Percentiles rank a stretch among this genome's conserved stretches.
These are phyloP conservation scores for Nakazawaea ambrosiae DNA, from an alignment of 805 yeast genomes.

Conservation along the genomic window DNA sequence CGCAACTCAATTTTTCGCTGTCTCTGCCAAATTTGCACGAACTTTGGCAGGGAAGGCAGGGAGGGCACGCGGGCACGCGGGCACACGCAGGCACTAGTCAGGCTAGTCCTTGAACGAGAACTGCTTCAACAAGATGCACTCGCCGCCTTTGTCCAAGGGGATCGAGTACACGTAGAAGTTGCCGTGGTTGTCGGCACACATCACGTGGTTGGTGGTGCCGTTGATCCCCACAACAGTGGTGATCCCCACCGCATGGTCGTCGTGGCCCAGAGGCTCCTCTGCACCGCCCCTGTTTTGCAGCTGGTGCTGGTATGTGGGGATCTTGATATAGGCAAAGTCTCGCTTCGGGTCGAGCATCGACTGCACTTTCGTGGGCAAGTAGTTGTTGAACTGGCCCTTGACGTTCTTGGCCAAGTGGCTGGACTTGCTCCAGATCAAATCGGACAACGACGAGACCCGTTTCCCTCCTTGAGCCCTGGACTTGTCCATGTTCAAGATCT, in stretches of 20 bases:
- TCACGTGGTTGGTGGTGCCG: constrained; percentile 32
- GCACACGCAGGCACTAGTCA: too few relatives aligned
- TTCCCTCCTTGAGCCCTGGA: background rate
- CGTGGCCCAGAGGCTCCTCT: background rate
- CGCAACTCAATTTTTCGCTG: too few relatives aligned
- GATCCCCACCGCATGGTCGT: constrained; percentile 16
- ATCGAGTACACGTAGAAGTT: constrained; percentile 72
- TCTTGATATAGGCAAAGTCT: constrained; percentile 83
- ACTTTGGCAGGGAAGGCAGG: too few relatives aligned
- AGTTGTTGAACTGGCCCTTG: constrained; percentile 20
- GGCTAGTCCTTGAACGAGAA: constrained; percentile 38
- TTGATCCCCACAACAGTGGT: constrained; percentile 23
- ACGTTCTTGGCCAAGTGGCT: constrained; percentile 11
- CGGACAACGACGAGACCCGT: constrained; percentile 11
- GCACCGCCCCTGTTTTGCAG: background rate
- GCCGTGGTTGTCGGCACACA: constrained; percentile 79
- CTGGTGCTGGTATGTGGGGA: constrained; percentile 50
- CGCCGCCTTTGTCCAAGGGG: constrained; percentile 74
- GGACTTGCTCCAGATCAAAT: constrained; percentile 18
- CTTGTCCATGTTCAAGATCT: constrained; percentile 6
- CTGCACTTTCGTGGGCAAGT: constrained; percentile 70
- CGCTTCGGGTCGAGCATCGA: constrained; percentile 85
- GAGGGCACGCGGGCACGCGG: too few relatives aligned
- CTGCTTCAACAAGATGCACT: constrained; percentile 72
- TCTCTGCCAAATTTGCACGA: too few relatives aligned